Base-by-base conservation (phyloP, 352 stramenopile genomes). In the Thalassiosira exigua region DNA sequence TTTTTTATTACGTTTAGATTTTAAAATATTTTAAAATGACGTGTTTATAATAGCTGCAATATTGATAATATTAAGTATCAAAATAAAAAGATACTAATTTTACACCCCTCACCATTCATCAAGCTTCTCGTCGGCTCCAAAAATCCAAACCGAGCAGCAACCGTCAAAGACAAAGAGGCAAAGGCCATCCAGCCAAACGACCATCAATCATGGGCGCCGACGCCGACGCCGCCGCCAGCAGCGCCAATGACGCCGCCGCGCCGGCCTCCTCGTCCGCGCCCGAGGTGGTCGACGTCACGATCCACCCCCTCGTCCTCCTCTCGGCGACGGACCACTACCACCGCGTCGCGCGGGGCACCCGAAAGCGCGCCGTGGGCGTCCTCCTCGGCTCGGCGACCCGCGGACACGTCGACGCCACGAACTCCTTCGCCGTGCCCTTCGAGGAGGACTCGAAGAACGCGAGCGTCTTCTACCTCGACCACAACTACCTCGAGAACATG, bases 271-370 rank as follows among this genome's bases (percentile, higher is more conserved):
- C 61, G 12, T 52, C 61, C 46, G 24, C 53, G 3, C 61, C 64
- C 19, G 74, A 79, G 11, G 69, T 92, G 32, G 54, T 85, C 3
- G 69, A 87, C 82, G 96, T 99, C 14, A 96, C 98, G 70, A 97
- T 98, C 48, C 97, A 99, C 86, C 97, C 97, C 32, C 91, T 99
- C n/a, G 97, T 99, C 57, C 91, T 99, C 22, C 91, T 99, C 54
- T 98, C 94, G 74, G 98, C 98, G 54, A 96, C 98, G 52, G 97
- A 99, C 91, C 97, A 99, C 87, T 99, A 99, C 91, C 98, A 99
- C 83, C 95, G 97, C 73, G 96, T 99, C 39, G 97, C 97, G 4
- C 97, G 96, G 58, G 97, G 98, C 81, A 99, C 97, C 39, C 96
- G 95, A 78, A 99, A 99, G 88, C 94, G 97, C 53, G 97, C 98